Evolutionary conservation across 768 basidiomycete species (phyloP), one percentile per base, ranked within the genome.

Genomic region (Amanita thiersii): DNA sequence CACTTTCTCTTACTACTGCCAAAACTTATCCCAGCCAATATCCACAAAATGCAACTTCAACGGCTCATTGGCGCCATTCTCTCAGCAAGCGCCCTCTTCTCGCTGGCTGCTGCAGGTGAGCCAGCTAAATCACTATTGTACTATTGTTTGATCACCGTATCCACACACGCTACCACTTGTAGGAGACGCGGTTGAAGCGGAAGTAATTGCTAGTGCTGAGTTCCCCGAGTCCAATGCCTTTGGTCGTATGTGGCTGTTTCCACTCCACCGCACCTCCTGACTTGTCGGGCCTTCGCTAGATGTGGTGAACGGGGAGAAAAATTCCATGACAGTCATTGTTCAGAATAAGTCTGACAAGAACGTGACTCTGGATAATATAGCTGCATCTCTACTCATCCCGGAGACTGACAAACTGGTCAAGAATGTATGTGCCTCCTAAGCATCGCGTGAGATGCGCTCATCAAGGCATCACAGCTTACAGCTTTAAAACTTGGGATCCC

Each of bases 261-360:
- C 19, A 37, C 20, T 30, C 32, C 11, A 20, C 28, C 35, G 19
- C 25, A 17, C 17, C 18, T 47, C 38, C 52, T 49, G 17, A 48
- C 39, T 46, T 25, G 44, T 44, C 52, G 49, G 50, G 37, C 29
- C 41, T 31, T 40, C 42, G 33, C 11, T 8, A 90, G 87, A 88
- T 45, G 65, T 90, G 37, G 78, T 89, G 23, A 91, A 91, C 51
- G 87, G 87, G 45, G 84, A 87, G 66, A 77, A 72, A 54, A 91
- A 88, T 56, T 63, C 71, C 23, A 63, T 91, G 24, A 61, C 61
- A 18, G 59, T 91, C 37, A 59, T 68, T 19, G 68, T 90, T 9
- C 86, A 87, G 60, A 91, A 87, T 61, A 83, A 75, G 57, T 81
- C 83, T 8, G 74, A 73, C 50, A 71, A 69, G 52, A 85, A 88